A percentile compares a stretch with the other conserved stretches of the same genome.
These are phyloP conservation scores for Tephrocybe sp. DNA, from an alignment of 768 basidiomycete genomes.

Conservation along the genomic window DNA sequence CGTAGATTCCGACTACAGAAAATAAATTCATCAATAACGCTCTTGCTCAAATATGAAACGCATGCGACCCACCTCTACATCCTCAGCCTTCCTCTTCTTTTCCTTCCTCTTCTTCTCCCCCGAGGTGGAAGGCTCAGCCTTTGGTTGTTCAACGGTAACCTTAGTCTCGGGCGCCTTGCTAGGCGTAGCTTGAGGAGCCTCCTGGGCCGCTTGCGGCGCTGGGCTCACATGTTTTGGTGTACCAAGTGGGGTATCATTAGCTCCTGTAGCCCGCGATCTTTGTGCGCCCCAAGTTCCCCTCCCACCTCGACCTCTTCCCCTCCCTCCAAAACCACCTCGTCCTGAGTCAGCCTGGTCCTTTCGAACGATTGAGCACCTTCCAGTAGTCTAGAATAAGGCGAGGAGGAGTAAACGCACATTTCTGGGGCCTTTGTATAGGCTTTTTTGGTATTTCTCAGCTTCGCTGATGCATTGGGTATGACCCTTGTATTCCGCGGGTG, in stretches of 20 bases:
- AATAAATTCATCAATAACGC: background rate
- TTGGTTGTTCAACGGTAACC: background rate
- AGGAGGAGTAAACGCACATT: constrained; percentile 26
- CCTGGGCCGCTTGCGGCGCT: constrained; percentile 8
- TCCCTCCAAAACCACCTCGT: constrained; percentile 20
- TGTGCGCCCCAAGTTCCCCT: constrained; percentile 33
- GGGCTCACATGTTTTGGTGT: constrained; percentile 39
- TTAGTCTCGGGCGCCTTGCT: constrained; percentile 12
- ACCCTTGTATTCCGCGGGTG: constrained; percentile 72
- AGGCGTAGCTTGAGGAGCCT: constrained; percentile 7
- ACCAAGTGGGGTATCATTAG: constrained; percentile 73
- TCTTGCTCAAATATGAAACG: background rate
- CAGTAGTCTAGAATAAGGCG: background rate
- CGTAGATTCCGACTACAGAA: constrained; percentile 9
- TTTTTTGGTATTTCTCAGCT: constrained; percentile 92
- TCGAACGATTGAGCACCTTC: background rate
- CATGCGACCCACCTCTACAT: constrained; percentile 19
- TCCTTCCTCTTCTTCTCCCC: constrained; percentile 29
- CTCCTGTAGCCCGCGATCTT: constrained; percentile 46
- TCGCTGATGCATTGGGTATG: constrained; percentile 87
- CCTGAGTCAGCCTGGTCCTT: constrained; percentile 17
- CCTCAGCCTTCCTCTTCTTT: constrained; percentile 33
- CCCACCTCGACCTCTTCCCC: constrained; percentile 24
- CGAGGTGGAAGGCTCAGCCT: background rate
- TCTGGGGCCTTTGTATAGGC: constrained; percentile 79